Conservation (phyloP, 2,329 filamentous ascomycete species). For the Fusarium sp. region DNA sequence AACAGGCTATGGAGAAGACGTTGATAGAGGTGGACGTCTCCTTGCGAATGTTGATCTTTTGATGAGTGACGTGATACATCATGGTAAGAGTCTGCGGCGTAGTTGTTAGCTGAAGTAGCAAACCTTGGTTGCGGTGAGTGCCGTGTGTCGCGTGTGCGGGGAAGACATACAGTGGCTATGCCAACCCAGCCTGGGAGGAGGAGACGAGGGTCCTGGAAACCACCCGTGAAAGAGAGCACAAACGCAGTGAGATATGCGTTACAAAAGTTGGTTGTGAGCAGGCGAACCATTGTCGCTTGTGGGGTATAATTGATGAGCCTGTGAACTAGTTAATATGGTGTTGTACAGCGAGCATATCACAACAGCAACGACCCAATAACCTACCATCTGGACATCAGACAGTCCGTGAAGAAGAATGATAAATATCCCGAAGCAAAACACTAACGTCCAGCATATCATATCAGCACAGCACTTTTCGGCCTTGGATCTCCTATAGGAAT, state of each 20-base stretch:
- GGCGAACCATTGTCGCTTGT: slow-evolving; percentile 79
- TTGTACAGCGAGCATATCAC: not conserved
- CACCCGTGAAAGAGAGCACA: slow-evolving; percentile 74
- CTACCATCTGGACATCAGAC: slow-evolving; percentile 83
- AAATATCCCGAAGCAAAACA: slow-evolving; percentile 80
- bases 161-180: slow-evolving; percentile 70
- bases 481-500: not conserved
- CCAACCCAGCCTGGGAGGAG: slow-evolving; percentile 80
- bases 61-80: slow-evolving; percentile 79
- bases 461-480: slow-evolving; percentile 4
- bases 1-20: slow-evolving; percentile 79
- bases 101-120: slow-evolving; percentile 1
- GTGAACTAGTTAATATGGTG: slow-evolving; percentile 10
- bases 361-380: slow-evolving; percentile 34
- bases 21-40: slow-evolving; percentile 81
- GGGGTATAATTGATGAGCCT: slow-evolving; percentile 88
- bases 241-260: slow-evolving; percentile 80
- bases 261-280: slow-evolving; percentile 76
- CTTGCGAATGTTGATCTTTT: slow-evolving; percentile 80
- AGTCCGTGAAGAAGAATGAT: slow-evolving; percentile 84
- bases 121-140: slow-evolving; percentile 3
- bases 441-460: slow-evolving; percentile 50
- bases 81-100: slow-evolving; percentile 70
- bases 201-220: slow-evolving; percentile 73
- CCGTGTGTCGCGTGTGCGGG: slow-evolving; percentile 2